These are phyloP conservation scores for Suillus placidus DNA, from an alignment of 768 basidiomycete species.

Conservation along the genomic window DNA sequence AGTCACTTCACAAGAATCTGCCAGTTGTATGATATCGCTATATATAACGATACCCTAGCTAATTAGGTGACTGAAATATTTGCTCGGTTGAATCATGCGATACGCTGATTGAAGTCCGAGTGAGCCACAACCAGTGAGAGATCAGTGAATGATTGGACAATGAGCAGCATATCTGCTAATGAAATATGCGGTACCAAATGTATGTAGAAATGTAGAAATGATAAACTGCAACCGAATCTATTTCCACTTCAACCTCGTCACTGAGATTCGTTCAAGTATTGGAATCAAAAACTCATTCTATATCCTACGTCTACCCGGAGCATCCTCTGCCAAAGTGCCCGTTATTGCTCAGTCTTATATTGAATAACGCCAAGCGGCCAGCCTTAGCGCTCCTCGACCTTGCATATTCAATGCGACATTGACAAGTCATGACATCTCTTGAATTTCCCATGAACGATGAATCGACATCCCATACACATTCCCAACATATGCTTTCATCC, in stretches of 20 bases:
- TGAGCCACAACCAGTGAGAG: neutral
- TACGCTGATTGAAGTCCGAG: neutral
- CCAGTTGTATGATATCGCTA: neutral
- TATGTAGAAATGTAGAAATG: conserved; percentile 3
- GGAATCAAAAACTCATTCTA: neutral
- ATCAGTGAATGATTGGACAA: neutral
- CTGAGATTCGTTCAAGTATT: neutral
- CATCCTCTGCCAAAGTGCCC: neutral
- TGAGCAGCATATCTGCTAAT: neutral
- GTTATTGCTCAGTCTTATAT: neutral
- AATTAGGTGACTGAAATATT: neutral
- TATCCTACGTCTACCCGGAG: neutral
- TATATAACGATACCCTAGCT: neutral
- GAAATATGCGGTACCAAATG: neutral
- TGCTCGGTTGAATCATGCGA: neutral
- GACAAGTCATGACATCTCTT: conserved; percentile 30
- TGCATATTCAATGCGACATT: conserved; percentile 20
- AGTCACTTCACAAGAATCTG: neutral
- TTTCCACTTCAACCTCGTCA: neutral
- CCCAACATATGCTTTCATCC: conserved; percentile 1
- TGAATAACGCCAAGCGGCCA: neutral
- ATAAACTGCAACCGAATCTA: neutral
- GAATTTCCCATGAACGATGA: conserved; percentile 25
- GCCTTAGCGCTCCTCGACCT: neutral
- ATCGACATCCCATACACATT: conserved; percentile 11